These are phyloP conservation scores for Thalassiosira allenii DNA, from an alignment of 352 stramenopile species.

Conservation along the genomic window DNA sequence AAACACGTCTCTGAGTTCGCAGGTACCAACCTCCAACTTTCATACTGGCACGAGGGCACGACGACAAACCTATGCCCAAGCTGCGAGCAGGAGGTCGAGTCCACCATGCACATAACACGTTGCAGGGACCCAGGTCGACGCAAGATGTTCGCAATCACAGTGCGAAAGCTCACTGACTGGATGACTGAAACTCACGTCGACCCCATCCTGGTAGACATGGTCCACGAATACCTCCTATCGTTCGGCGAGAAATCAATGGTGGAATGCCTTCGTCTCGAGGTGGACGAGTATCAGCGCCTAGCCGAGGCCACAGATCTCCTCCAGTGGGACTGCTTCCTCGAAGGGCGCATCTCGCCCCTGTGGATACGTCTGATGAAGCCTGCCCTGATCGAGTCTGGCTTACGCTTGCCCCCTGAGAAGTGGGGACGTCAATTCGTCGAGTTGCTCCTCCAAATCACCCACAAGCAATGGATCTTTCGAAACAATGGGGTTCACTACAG, in stretches of 20 bases:
- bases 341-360: no score
- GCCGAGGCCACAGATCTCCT: no score
- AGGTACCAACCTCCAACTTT: constrained; percentile 38
- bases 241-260: constrained; percentile 30
- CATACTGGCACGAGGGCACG: not conserved
- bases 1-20: constrained; percentile 41
- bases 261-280: not conserved
- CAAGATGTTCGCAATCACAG: constrained; percentile 16
- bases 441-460: constrained; percentile 4
- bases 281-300: not conserved
- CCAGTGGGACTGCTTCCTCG: no score
- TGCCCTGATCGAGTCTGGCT: no score
- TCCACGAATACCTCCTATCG: constrained; percentile 19
- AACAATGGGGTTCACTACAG: constrained; percentile 8
- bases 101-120: constrained; percentile 34
- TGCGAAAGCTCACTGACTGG: constrained; percentile 17
- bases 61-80: constrained; percentile 30
- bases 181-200: constrained; percentile 16
- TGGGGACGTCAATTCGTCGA: not conserved
- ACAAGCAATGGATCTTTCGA: constrained; percentile 27
- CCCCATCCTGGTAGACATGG: not conserved
- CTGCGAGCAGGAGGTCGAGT: constrained; percentile 32
- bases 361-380: no score
- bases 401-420: not conserved
- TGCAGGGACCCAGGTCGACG: constrained; percentile 20